Evolutionary conservation across 768 basidiomycete species (phyloP).

Genomic region (Trametes meyenii): DNA sequence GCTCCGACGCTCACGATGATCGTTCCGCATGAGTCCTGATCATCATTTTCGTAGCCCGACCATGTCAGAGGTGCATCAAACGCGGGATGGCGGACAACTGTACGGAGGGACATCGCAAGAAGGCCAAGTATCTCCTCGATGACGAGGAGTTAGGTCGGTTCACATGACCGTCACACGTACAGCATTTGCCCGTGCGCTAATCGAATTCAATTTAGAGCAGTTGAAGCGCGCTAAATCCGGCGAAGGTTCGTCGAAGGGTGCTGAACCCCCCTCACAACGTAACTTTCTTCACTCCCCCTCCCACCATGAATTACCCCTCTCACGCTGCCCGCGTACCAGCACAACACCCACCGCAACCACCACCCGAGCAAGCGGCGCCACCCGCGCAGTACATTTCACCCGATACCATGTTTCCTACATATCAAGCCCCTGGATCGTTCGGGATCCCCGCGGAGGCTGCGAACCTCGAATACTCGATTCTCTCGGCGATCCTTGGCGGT

Average conservation of each 20-base stretch:
- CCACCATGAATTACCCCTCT: not conserved
- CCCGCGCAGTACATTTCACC: conserved; percentile 43
- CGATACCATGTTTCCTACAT: conserved; percentile 61
- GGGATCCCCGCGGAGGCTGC: conserved; percentile 88
- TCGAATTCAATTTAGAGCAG: conserved; percentile 37
- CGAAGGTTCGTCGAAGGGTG: conserved; percentile 28
- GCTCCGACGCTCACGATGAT: not conserved
- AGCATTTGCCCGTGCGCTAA: conserved; percentile 27
- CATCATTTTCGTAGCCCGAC: conserved; percentile 66
- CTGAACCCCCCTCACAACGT: conserved; percentile 30
- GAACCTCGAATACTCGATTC: conserved; percentile 92
- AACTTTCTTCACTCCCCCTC: conserved; percentile 7
- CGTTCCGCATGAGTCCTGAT: conserved; percentile 5
- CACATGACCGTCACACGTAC: conserved; percentile 11
- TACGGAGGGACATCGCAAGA: conserved; percentile 94
- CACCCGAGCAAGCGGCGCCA: conserved; percentile 45
- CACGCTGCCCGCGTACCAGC: conserved; percentile 8
- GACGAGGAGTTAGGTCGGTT: conserved; percentile 85
- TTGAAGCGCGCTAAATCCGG: conserved; percentile 39
- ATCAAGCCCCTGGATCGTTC: conserved; percentile 51
- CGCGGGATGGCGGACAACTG: conserved; percentile 89
- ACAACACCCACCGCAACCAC: conserved; percentile 7
- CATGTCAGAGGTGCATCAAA: conserved; percentile 94
- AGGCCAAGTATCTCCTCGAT: conserved; percentile 95
- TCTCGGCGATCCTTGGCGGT: conserved; percentile 83